Evolutionary conservation across 495 filamentous ascomycete genomes (phyloP).

Genomic region (Xylaria palmicola): DNA sequence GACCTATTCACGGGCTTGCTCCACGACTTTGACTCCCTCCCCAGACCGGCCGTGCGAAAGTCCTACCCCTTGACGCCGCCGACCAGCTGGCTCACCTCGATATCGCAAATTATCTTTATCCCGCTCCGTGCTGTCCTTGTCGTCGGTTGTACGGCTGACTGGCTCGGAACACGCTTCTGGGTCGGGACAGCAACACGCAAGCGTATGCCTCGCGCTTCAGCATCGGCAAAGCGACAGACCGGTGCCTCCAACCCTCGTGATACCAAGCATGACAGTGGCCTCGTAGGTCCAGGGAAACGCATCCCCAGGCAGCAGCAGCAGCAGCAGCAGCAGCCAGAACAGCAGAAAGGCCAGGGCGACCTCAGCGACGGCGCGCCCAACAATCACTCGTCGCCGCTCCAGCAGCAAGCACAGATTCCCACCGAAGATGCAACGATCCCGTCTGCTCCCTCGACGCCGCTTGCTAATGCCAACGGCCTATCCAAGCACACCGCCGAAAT

Average conservation of each 20-base stretch:
- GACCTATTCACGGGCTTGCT: background rate
- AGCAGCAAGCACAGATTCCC: slow-evolving; percentile 21
- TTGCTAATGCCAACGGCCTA: slow-evolving; percentile 36
- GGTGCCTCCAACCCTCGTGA: slow-evolving; percentile 66
- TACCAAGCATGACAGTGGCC: slow-evolving; percentile 84
- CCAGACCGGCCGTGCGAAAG: background rate
- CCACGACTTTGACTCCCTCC: slow-evolving; percentile 4
- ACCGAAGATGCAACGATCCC: slow-evolving; percentile 48
- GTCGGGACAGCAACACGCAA: slow-evolving; percentile 40
- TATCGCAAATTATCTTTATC: background rate
- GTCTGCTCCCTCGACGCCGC: slow-evolving; percentile 39
- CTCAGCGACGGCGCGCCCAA: slow-evolving; percentile 46
- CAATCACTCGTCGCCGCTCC: slow-evolving; percentile 33
- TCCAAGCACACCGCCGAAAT: slow-evolving; percentile 40
- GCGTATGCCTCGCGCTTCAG: slow-evolving; percentile 72
- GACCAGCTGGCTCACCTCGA: background rate
- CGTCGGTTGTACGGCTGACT: slow-evolving; percentile 38
- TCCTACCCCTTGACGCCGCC: background rate
- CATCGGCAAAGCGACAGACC: slow-evolving; percentile 64
- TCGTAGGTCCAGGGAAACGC: slow-evolving; percentile 81
- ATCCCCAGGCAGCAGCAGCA: slow-evolving; percentile 60
- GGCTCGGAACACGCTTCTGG: slow-evolving; percentile 53
- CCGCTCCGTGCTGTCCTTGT: slow-evolving; percentile 1
- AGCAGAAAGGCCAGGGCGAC: slow-evolving; percentile 58
- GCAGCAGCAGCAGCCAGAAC: slow-evolving; percentile 55